Evolutionary conservation across 768 basidiomycete genomes (phyloP).

Genomic region (Mycena haematopus): DNA sequence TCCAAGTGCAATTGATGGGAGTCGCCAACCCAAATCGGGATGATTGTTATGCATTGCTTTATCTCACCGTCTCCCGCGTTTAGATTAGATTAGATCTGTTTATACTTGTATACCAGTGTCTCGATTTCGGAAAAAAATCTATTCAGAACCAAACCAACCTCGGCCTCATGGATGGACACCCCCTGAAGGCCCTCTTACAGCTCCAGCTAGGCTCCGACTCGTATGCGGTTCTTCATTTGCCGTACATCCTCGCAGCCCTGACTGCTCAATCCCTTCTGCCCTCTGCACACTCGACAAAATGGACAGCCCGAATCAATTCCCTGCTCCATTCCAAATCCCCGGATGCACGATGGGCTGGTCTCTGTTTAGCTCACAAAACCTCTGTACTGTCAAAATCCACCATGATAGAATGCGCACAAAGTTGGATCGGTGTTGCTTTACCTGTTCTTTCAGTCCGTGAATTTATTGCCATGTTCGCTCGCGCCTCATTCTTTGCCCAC

Average conservation of each 20-base stretch:
- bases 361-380: conserved; percentile 75
- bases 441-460: conserved; percentile 74
- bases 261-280: conserved; percentile 58
- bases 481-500: conserved; percentile 34
- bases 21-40: conserved; percentile 24
- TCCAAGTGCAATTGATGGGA: conserved; percentile 10
- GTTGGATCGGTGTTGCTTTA: conserved; percentile 71
- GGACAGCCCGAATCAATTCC: conserved; percentile 75
- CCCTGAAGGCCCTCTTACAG: conserved; percentile 70
- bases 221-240: conserved; percentile 62
- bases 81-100: neutral
- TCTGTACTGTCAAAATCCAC: conserved; percentile 60
- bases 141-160: no score
- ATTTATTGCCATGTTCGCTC: conserved; percentile 31
- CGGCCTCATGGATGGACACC: conserved; percentile 54
- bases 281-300: conserved; percentile 75
- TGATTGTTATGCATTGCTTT: conserved; percentile 29
- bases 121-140: no score
- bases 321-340: conserved; percentile 79
- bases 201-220: conserved; percentile 75
- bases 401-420: conserved; percentile 74
- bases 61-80: conserved; percentile 21
- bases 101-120: no score
- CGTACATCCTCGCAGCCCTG: conserved; percentile 64
- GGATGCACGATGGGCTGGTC: conserved; percentile 81